phyloP scores from a whole-genome alignment of 768 basidiomycete species.

The Boletus subparvulus region DNA sequence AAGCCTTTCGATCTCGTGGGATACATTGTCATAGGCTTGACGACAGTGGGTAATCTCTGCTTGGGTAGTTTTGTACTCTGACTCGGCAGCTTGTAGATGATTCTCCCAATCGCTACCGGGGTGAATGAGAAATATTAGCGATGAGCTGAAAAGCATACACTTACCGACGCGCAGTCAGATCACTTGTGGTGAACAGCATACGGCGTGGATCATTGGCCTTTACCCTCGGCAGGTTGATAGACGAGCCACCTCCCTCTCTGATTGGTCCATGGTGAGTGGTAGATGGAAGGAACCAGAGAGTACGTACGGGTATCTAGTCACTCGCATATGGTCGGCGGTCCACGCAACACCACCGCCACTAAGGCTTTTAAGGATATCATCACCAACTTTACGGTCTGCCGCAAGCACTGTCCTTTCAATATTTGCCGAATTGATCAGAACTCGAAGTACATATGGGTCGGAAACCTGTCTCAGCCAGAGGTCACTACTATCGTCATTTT shows the following conservation, averaged over 20 bases:
- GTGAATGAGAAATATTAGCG: neutral
- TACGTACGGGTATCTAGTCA: conserved; percentile 64
- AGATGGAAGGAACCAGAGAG: neutral
- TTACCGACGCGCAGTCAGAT: conserved; percentile 51
- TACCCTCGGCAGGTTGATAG: conserved; percentile 38
- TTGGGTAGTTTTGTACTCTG: conserved; percentile 33
- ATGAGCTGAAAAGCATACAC: conserved; percentile 14
- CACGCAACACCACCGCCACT: conserved; percentile 56
- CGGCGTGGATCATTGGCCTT: conserved; percentile 37
- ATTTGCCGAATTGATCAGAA: conserved; percentile 69
- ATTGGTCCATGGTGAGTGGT: neutral
- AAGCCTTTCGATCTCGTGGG: conserved; percentile 32
- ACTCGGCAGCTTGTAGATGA: conserved; percentile 39
- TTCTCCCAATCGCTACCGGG: conserved; percentile 47
- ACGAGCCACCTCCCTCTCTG: conserved; percentile 70
- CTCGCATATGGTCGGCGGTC: conserved; percentile 60
- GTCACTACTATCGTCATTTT: neutral
- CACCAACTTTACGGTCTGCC: conserved; percentile 59
- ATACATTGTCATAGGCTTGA: conserved; percentile 29
- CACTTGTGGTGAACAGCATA: conserved; percentile 53
- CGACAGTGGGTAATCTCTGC: conserved; percentile 30
- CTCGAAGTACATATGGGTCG: conserved; percentile 70
- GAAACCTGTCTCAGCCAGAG: conserved; percentile 52
- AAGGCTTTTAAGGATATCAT: conserved; percentile 46
- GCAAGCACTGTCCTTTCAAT: conserved; percentile 78